Conservation (phyloP, 1,284 basidiomycete species). For the Mycosarcoma mackinlayi region DNA sequence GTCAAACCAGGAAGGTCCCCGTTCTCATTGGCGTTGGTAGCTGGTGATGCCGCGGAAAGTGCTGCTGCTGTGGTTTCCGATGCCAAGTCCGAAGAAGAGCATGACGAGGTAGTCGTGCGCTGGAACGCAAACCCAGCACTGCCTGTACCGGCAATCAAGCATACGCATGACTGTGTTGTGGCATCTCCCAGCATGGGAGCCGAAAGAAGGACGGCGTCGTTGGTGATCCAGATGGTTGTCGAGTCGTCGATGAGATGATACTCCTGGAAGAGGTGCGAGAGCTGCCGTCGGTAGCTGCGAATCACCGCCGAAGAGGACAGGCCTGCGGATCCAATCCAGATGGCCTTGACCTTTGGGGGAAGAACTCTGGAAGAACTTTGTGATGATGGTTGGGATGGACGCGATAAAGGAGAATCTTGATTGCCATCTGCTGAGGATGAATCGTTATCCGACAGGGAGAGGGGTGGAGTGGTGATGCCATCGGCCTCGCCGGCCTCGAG, state of each 20-base stretch:
- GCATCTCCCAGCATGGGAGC: slow-evolving; percentile 45
- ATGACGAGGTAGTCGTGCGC: slow-evolving; percentile 21
- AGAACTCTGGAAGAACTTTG: neutral
- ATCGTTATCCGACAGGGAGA: slow-evolving; percentile 44
- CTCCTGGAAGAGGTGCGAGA: slow-evolving; percentile 32
- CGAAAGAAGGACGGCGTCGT: slow-evolving; percentile 42
- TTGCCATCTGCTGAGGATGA: slow-evolving; percentile 31
- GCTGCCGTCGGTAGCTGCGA: slow-evolving; percentile 26
- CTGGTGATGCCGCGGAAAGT: too few species aligned
- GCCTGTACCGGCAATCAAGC: slow-evolving; percentile 47
- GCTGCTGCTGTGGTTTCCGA: neutral
- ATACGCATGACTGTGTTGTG: slow-evolving; percentile 33
- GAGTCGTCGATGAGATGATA: slow-evolving; percentile 30
- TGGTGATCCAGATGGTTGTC: slow-evolving; percentile 49
- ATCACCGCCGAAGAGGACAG: slow-evolving; percentile 33
- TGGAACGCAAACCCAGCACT: slow-evolving; percentile 49
- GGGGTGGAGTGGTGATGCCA: slow-evolving; percentile 46
- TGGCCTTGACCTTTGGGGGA: slow-evolving; percentile 32
- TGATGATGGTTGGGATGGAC: slow-evolving; percentile 1
- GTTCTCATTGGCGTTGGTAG: slow-evolving; percentile 15
- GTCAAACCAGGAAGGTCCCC: slow-evolving; percentile 41
- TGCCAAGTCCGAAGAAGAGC: neutral
- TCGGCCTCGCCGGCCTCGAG: slow-evolving; percentile 43
- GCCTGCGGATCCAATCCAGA: slow-evolving; percentile 47
- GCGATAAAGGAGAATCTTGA: neutral